These are phyloP conservation scores for Verbena officinalis DNA, from an alignment of 257 asterid species.

Conservation along the genomic window DNA sequence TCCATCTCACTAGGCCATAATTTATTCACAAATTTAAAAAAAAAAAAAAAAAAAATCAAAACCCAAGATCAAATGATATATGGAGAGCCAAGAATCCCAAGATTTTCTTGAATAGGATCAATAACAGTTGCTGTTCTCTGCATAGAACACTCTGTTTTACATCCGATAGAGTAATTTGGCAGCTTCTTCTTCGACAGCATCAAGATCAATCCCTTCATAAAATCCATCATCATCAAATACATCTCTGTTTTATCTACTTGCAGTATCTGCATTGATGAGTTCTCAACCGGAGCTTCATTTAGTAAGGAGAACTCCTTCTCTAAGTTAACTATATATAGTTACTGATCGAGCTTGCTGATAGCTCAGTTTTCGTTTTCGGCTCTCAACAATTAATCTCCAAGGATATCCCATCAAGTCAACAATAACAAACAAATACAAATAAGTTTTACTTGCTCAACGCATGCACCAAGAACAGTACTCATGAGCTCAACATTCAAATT, in stretches of 20 bases:
- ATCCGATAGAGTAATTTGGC: slow-evolving; percentile 48
- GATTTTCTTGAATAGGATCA: slow-evolving; percentile 39
- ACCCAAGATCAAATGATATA: slow-evolving; percentile 90
- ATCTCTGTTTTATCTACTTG: slow-evolving; percentile 31
- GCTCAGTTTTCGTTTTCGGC: slow-evolving; percentile 61
- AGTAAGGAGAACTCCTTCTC: slow-evolving; percentile 50
- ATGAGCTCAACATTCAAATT: too few species aligned
- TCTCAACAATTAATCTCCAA: too few species aligned
- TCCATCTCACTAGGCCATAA: too few species aligned
- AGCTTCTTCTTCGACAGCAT: slow-evolving; percentile 94
- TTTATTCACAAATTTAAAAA: too few species aligned
- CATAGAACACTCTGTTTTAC: slow-evolving; percentile 44
- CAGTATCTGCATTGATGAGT: slow-evolving; percentile 35
- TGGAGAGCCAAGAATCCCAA: slow-evolving; percentile 51
- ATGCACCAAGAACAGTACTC: too few species aligned
- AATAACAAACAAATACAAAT: too few species aligned
- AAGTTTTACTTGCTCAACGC: too few species aligned
- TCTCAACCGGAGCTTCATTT: slow-evolving; percentile 34
- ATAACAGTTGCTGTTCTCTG: slow-evolving; percentile 34
- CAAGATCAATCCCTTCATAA: slow-evolving; percentile 74
- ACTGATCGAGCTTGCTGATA: slow-evolving; percentile 47
- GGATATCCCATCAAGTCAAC: too few species aligned
- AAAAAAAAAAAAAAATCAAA: slow-evolving; percentile 6
- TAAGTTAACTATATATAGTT: slow-evolving; percentile 61
- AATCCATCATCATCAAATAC: slow-evolving; percentile 55